Evolutionary conservation across 306 rosid genomes (phyloP).

Genomic region (Vigna hirtella): DNA sequence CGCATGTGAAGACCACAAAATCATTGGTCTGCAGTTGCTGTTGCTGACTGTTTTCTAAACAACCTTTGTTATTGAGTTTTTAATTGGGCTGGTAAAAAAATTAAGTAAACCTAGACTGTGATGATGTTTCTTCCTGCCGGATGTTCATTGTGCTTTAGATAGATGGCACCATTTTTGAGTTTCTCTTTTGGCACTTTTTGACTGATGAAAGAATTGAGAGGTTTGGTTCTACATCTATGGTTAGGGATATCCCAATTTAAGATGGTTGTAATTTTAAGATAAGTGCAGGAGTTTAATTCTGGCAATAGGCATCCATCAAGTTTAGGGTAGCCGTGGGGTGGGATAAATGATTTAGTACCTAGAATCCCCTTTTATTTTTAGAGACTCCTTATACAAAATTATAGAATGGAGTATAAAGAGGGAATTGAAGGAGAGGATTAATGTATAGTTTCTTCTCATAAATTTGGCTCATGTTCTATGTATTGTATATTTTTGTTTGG

Average conservation of each 20-base stretch:
- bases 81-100: not conserved
- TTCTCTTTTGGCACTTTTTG: not conserved
- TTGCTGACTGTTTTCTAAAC: not conserved
- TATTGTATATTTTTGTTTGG: conserved; percentile 17
- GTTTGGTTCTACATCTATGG: conserved; percentile 3
- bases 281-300: not conserved
- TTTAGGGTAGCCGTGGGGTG: not conserved
- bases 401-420: conserved; percentile 14
- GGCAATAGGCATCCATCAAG: not conserved
- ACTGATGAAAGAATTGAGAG: not conserved
- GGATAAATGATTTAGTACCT: not conserved
- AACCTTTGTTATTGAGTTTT: not conserved
- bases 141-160: conserved; percentile 24
- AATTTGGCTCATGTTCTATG: not conserved
- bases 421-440: conserved; percentile 20
- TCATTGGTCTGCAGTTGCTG: not conserved
- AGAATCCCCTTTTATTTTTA: conserved; percentile 4
- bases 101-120: not conserved
- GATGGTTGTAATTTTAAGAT: conserved; percentile 13
- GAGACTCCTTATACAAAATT: conserved; percentile 3
- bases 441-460: not conserved
- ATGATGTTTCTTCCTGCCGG: not conserved
- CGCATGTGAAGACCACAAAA: not conserved
- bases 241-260: not conserved
- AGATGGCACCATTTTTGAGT: not conserved